Base-by-base conservation (phyloP, 441 rosid species). In the Arabidopsis hybrid region DNA sequence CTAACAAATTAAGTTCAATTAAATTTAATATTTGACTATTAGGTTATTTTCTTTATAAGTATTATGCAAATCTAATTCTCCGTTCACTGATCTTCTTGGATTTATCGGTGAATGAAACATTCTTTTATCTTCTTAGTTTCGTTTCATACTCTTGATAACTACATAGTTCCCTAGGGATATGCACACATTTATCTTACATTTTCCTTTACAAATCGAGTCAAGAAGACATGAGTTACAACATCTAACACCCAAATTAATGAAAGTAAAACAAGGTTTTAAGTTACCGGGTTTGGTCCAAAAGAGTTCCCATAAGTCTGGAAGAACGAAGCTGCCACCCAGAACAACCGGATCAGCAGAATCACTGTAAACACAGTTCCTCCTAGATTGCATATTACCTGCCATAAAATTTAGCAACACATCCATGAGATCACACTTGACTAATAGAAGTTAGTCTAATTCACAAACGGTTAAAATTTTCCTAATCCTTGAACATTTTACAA, bases 371-470 rank as follows among this genome's bases (percentile, higher is more conserved):
- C 89, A 0, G 86, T 83, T 75, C 90, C 87, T 32, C 92, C 92
- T 8, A 92, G 79, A 49, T 82, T 84, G 91, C 95, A 89, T 32
- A 83, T 83, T 53, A 90, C 97, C 94, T 88, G 80, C 40, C 18
- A 74, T 0, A 43, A 14, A 56, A 45, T 0, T 26, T 14, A 10
- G 1, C n/a, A 61, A 38, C 14, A 72, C 7, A 0, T 13, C 26
- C 63, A 62, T 49, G 12, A 38, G 0, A 38, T 13, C 14, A 58
- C 36, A 69, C 57, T 12, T 35, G 0, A 51, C 58, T 11, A 46
- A 14, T 12, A 21, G 2, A 47, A 70, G 14, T 0, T 10, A 36
- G 31, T 18, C 67, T 36, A 61, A n/a, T 29, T 51, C 16, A 62
- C 12, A 72, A 53, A 42, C 26, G 2, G 2, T 14, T 26, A 26